Base-by-base conservation (phyloP, 2,329 filamentous ascomycete species). In the Cladobotryum protrusum region DNA sequence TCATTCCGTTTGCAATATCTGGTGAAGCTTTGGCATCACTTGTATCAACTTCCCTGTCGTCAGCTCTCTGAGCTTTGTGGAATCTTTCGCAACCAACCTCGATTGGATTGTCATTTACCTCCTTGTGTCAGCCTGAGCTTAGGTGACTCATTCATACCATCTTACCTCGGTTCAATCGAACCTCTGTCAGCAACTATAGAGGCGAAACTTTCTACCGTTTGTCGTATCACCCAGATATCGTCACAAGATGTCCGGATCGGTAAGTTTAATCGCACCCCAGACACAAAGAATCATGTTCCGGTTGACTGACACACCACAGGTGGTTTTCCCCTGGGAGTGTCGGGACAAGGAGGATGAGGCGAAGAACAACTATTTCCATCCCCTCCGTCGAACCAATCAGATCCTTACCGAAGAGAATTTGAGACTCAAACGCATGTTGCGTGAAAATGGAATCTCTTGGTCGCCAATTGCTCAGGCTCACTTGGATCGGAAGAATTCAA, bases 391-490 rank as follows among this genome's bases (percentile, higher is more conserved):
- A 48, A 67, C 71, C 55, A 76, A 76, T 45, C 67, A 68, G 54
- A 61, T 65, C 44, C 67, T 80, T 3, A 54, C 65, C 13, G 72
- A 76, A 15, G 77, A 80, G 60, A 78, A 78, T 52, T 46, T 72
- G 60, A 63, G 59, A 33, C 65, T 80, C 44, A 80, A 80, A 62
- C 69, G 68, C 37, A 68, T 79, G 6, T 65, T 80, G 33, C 74
- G 75, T 20, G 71, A 78, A 52, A 73, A 78, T 57, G 72, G 72
- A 33, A 77, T 79, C 52, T 64, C 73, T 3, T 79, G 77, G 76
- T 75, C 72, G 4, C 59, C 68, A 6, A 52, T 66, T 45, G 60
- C 67, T 5, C 63, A 62, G 47, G 65, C 54, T 32, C 67, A 68
- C 19, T 52, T 65, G 55, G 62, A 61, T 54, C 58, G 64, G 36